These are phyloP conservation scores for Reutealis trisperma DNA, from an alignment of 345 rosid species.

Conservation along the genomic window DNA sequence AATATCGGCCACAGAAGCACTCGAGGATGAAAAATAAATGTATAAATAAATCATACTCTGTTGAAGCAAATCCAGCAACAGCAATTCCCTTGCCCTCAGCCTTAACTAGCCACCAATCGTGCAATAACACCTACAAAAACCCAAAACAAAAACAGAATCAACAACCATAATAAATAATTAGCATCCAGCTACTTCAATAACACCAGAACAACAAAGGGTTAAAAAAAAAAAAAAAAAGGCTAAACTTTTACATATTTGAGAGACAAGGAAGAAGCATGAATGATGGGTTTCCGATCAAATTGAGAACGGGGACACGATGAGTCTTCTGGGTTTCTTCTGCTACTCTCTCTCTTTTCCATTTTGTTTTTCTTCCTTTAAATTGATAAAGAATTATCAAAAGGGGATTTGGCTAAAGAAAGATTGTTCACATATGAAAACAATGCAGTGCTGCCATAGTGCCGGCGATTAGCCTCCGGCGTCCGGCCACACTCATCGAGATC, in stretches of 20 bases:
- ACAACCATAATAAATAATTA: too few species aligned
- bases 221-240: background rate
- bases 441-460: too few species aligned
- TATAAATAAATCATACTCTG: conserved; percentile 22
- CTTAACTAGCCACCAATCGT: conserved; percentile 46
- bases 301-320: background rate
- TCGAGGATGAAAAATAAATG: background rate
- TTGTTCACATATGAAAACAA: too few species aligned
- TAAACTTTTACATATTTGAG: conserved; percentile 1
- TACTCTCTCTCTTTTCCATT: background rate
- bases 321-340: background rate
- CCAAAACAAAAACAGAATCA: background rate
- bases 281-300: background rate
- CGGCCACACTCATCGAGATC: too few species aligned
- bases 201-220: background rate
- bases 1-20: background rate
- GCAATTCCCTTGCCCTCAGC: conserved; percentile 29
- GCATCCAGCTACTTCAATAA: background rate
- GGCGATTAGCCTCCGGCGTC: too few species aligned
- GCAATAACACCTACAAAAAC: conserved; percentile 31
- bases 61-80: conserved; percentile 40
- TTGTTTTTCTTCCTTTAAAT: background rate
- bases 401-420: too few species aligned
- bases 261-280: conserved; percentile 5
- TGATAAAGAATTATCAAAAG: too few species aligned